Percentiles rank a stretch among this genome's conserved stretches.
These are phyloP conservation scores for Fusarium pseudonygamai DNA, from an alignment of 2,329 filamentous ascomycete genomes.

Conservation along the genomic window DNA sequence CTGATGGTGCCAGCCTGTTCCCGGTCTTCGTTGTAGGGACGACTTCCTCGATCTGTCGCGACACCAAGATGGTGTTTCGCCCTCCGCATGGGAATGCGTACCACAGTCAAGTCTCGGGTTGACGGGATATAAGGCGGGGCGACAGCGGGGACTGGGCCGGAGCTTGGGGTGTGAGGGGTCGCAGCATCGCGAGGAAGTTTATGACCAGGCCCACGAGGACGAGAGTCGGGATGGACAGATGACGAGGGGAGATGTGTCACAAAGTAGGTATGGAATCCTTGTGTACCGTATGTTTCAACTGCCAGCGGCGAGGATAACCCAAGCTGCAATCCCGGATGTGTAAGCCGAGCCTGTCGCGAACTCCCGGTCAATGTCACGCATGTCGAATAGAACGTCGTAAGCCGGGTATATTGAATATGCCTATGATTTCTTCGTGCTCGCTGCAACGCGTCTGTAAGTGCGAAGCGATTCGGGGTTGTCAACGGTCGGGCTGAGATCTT, in stretches of 20 bases:
- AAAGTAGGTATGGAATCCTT: conserved; percentile 93
- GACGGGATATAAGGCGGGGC: conserved; percentile 65
- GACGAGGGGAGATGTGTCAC: conserved; percentile 95
- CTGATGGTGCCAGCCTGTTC: conserved; percentile 95
- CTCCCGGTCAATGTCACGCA: conserved; percentile 16
- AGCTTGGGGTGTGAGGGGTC: conserved; percentile 73
- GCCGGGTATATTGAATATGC: not conserved
- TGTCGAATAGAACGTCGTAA: not conserved
- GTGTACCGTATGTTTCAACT: conserved; percentile 44
- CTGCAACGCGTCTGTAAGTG: not conserved
- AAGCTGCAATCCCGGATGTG: conserved; percentile 6
- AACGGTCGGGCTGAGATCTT: conserved; percentile 25
- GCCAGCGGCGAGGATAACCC: conserved; percentile 6
- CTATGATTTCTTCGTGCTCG: not conserved
- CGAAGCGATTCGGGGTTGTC: conserved; percentile 4
- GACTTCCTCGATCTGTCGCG: conserved; percentile 79
- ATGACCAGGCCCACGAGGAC: conserved; percentile 74
- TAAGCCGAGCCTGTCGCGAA: conserved; percentile 18
- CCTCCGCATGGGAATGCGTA: conserved; percentile 90
- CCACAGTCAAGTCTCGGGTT: conserved; percentile 85
- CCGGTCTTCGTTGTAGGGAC: conserved; percentile 91
- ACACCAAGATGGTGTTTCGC: conserved; percentile 97
- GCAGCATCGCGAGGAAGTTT: conserved; percentile 88
- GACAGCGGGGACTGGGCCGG: conserved; percentile 65
- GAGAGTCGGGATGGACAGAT: conserved; percentile 88